phyloP scores from a whole-genome alignment of 2,329 filamentous ascomycete species.

The Penicillium sp. region DNA sequence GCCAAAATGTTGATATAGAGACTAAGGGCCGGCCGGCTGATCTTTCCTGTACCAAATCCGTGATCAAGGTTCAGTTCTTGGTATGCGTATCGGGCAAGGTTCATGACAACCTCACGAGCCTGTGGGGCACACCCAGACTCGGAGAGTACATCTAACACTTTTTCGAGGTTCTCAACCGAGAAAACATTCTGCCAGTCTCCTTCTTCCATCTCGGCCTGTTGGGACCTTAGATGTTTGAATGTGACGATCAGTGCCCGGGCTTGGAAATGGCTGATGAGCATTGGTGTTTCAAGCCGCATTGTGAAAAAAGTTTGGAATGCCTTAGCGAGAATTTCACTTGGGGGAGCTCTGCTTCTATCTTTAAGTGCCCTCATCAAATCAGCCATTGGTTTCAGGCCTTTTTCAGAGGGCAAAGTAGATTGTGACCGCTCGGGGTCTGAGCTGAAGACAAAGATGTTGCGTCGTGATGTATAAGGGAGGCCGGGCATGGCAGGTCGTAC shows the following conservation, averaged over 20 bases:
- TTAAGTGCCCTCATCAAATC: slow-evolving; percentile 63
- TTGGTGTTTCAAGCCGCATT: slow-evolving; percentile 50
- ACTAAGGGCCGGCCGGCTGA: slow-evolving; percentile 40
- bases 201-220: slow-evolving; percentile 30
- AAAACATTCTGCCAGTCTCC: slow-evolving; percentile 38
- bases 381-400: slow-evolving; percentile 68
- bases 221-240: slow-evolving; percentile 58
- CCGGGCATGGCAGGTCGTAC: slow-evolving; percentile 28
- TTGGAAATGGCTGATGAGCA: slow-evolving; percentile 62
- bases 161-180: slow-evolving; percentile 40
- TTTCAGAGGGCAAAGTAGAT: slow-evolving; percentile 56
- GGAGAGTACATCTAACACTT: slow-evolving; percentile 40
- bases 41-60: slow-evolving; percentile 43
- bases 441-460: slow-evolving; percentile 35
- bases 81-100: slow-evolving; percentile 41
- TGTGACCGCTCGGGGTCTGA: slow-evolving; percentile 53
- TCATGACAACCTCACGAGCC: slow-evolving; percentile 38
- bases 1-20: slow-evolving; percentile 53
- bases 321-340: slow-evolving; percentile 59
- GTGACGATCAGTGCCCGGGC: slow-evolving; percentile 60
- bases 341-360: slow-evolving; percentile 64
- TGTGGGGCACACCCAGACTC: slow-evolving; percentile 37
- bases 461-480: slow-evolving; percentile 38
- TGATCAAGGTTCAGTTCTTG: slow-evolving; percentile 37
- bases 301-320: slow-evolving; percentile 66